Conservation (phyloP, 176 grass and related monocot genomes). For the Typha latifolia region DNA sequence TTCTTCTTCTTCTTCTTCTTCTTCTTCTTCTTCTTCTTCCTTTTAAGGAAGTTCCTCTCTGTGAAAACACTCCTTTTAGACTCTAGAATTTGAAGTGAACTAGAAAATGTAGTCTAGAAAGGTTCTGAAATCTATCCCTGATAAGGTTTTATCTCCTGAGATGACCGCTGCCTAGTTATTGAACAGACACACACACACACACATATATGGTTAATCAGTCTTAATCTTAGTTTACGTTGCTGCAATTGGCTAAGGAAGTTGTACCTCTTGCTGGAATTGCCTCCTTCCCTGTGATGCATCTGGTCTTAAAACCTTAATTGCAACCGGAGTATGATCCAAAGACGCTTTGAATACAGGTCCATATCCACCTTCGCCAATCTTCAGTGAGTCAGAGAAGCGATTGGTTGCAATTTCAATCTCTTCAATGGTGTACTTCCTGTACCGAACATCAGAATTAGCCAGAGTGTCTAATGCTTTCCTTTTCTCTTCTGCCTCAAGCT, state of each 20-base stretch:
- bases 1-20: too few species aligned
- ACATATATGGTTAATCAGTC: background rate
- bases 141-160: too few species aligned
- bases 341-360: constrained; percentile 78
- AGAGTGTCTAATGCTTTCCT: constrained; percentile 45
- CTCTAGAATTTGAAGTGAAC: too few species aligned
- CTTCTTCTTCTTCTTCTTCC: too few species aligned
- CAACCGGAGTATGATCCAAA: constrained; percentile 80
- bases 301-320: constrained; percentile 80
- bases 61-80: too few species aligned
- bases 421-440: constrained; percentile 85
- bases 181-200: background rate
- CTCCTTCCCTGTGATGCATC: constrained; percentile 81
- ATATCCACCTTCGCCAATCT: constrained; percentile 96
- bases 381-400: constrained; percentile 52
- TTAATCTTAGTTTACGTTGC: background rate
- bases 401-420: constrained; percentile 77
- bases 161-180: background rate
- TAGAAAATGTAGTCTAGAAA: too few species aligned
- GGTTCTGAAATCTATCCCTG: too few species aligned
- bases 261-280: constrained; percentile 99
- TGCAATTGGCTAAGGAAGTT: background rate
- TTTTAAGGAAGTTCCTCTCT: too few species aligned
- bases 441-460: constrained; percentile 39
- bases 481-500: constrained; percentile 50